Conservation (phyloP, 352 stramenopile species). For the Globisporangium carolinianum region DNA sequence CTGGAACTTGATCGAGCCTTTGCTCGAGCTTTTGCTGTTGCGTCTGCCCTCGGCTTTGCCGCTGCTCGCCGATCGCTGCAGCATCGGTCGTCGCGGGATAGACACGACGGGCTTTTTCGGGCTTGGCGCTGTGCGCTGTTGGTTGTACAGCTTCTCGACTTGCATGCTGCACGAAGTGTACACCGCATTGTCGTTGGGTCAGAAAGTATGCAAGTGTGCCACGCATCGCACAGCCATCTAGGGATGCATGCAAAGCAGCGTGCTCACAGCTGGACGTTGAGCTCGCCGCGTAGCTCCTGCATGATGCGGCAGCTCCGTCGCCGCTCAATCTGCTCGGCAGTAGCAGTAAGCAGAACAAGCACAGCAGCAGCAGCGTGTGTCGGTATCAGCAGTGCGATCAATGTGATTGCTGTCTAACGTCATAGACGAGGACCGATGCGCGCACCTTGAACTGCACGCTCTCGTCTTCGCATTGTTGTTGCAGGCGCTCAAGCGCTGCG, state of each 20-base stretch:
- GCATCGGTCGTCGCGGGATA: background rate
- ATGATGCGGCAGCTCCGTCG: conserved; percentile 16
- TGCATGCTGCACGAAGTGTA: conserved; percentile 5
- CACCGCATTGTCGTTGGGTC: no score
- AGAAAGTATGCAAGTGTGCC: no score
- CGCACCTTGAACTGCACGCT: conserved; percentile 14
- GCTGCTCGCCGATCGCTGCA: conserved; percentile 5
- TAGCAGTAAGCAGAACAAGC: no score
- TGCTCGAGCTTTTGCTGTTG: conserved; percentile 2
- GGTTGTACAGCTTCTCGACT: conserved; percentile 13
- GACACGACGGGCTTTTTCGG: background rate
- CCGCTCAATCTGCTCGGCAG: conserved; percentile 13
- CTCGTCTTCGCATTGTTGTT: conserved; percentile 12
- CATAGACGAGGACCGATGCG: no score
- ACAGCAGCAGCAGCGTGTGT: background rate
- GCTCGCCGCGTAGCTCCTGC: conserved; percentile 17
- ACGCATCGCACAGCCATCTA: background rate
- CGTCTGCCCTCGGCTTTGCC: background rate
- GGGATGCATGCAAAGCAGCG: background rate
- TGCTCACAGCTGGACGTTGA: conserved; percentile 15
- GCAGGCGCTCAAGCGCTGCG: conserved; percentile 10
- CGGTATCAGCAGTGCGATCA: background rate
- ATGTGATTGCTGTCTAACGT: background rate
- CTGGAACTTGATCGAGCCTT: conserved; percentile 6
- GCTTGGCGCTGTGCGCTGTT: background rate